Evolutionary conservation across 78 protist species (phyloP).

Genomic region (Speleostelium caveatum): DNA sequence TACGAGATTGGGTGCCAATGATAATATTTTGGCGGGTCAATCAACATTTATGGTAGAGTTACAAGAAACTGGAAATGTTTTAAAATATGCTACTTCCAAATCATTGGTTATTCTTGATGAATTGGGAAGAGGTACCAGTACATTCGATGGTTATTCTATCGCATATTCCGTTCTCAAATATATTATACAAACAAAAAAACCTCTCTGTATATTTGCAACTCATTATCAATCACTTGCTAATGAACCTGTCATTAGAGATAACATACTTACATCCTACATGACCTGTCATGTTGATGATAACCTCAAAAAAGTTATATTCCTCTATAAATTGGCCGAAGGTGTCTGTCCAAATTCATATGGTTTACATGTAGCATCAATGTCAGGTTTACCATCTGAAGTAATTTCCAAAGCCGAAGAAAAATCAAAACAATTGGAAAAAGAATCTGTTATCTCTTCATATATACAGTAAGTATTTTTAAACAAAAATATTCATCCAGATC

Average conservation of each 20-base stretch:
- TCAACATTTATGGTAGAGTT: conserved; percentile 98
- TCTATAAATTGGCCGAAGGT: conserved; percentile 91
- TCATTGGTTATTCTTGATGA: conserved; percentile 98
- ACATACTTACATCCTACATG: conserved; percentile 83
- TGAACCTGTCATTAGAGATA: conserved; percentile 70
- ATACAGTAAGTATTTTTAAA: too few relatives aligned
- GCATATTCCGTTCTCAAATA: conserved; percentile 88
- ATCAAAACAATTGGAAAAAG: conserved; percentile 78
- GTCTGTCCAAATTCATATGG: conserved; percentile 93
- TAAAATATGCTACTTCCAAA: conserved; percentile 89
- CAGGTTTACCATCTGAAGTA: conserved; percentile 87
- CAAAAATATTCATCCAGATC: too few relatives aligned
- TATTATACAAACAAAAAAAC: conserved; percentile 36
- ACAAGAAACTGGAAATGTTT: conserved; percentile 87
- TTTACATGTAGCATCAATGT: conserved; percentile 95
- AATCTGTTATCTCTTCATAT: conserved; percentile 48
- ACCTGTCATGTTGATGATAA: conserved; percentile 86
- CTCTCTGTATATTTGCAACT: conserved; percentile 96
- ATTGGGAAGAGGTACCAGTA: conserved; percentile 96
- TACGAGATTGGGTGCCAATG: conserved; percentile 95
- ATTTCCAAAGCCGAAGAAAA: conserved; percentile 67
- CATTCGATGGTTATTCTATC: conserved; percentile 95
- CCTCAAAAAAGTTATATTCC: conserved; percentile 89
- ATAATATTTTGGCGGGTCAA: conserved; percentile 94
- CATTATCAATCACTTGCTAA: conserved; percentile 96